Evolutionary conservation across 1,284 basidiomycete species (phyloP).

Genomic region (Moniliella sp.): DNA sequence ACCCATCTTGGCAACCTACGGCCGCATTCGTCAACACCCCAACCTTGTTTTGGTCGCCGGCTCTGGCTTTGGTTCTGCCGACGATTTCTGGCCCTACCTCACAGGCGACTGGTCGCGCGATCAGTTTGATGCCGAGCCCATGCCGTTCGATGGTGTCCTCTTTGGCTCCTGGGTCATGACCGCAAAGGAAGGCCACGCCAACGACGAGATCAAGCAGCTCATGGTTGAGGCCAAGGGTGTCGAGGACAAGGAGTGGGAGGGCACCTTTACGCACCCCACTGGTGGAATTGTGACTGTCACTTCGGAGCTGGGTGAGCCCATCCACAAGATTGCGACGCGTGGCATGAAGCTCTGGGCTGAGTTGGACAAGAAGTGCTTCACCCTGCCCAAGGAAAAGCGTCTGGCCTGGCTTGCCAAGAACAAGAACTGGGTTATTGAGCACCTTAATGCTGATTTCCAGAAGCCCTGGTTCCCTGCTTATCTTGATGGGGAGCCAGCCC

Average conservation of each 20-base stretch:
- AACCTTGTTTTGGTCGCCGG: slow-evolving; percentile 82
- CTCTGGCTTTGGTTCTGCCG: slow-evolving; percentile 85
- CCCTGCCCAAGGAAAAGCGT: slow-evolving; percentile 81
- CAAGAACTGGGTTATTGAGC: slow-evolving; percentile 67
- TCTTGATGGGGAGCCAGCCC: slow-evolving; percentile 42
- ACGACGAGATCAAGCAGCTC: slow-evolving; percentile 77
- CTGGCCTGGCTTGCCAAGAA: slow-evolving; percentile 64
- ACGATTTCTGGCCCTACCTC: slow-evolving; percentile 90
- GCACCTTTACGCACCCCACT: slow-evolving; percentile 76
- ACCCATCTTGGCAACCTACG: slow-evolving; percentile 74
- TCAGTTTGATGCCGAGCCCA: slow-evolving; percentile 64
- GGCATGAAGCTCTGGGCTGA: slow-evolving; percentile 94
- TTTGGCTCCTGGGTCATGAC: slow-evolving; percentile 93
- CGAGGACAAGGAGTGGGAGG: slow-evolving; percentile 73
- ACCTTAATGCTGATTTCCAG: slow-evolving; percentile 80
- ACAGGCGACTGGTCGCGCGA: slow-evolving; percentile 80
- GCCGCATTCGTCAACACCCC: slow-evolving; percentile 60
- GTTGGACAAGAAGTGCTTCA: slow-evolving; percentile 75
- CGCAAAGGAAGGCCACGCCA: slow-evolving; percentile 89
- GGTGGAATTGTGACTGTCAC: slow-evolving; percentile 89
- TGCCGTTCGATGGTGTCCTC: slow-evolving; percentile 90
- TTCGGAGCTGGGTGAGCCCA: slow-evolving; percentile 91
- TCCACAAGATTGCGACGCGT: slow-evolving; percentile 92
- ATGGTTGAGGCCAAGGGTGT: slow-evolving; percentile 87
- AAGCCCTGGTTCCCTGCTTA: slow-evolving; percentile 41